These are phyloP conservation scores for Fraxinus platypoda DNA, from an alignment of 305 asterid species.

Conservation along the genomic window DNA sequence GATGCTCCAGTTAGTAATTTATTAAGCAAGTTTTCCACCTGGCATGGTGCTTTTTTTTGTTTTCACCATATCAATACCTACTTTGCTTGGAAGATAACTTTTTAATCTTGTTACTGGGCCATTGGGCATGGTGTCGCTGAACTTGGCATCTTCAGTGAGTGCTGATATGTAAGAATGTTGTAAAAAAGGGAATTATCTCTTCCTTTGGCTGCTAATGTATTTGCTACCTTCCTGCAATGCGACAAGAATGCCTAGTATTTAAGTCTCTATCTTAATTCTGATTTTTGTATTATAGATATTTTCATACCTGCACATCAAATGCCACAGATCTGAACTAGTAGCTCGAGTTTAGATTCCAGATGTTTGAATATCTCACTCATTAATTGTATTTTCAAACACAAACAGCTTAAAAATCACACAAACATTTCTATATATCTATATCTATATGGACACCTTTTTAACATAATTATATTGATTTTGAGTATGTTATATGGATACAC, in stretches of 20 bases:
- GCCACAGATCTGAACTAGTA: constrained; percentile 11
- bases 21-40: neutral
- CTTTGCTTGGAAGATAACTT: neutral
- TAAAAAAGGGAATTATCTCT: neutral
- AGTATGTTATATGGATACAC: neutral
- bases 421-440: neutral
- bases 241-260: neutral
- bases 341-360: neutral
- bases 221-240: neutral
- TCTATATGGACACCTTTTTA: constrained; percentile 3
- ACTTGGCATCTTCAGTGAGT: neutral
- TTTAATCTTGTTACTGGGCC: neutral
- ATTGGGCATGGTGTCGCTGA: neutral
- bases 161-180: neutral
- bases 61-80: neutral
- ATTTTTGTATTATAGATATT: neutral
- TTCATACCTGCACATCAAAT: neutral
- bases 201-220: neutral
- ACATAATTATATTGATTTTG: neutral
- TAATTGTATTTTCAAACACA: constrained; percentile 13
- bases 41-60: neutral
- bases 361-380: constrained; percentile 6
- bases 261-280: neutral
- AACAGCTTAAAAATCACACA: constrained; percentile 10
- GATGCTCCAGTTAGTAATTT: constrained; percentile 2